These are phyloP conservation scores for Solanum appendiculatum DNA, from an alignment of 257 asterid genomes.

Conservation along the genomic window DNA sequence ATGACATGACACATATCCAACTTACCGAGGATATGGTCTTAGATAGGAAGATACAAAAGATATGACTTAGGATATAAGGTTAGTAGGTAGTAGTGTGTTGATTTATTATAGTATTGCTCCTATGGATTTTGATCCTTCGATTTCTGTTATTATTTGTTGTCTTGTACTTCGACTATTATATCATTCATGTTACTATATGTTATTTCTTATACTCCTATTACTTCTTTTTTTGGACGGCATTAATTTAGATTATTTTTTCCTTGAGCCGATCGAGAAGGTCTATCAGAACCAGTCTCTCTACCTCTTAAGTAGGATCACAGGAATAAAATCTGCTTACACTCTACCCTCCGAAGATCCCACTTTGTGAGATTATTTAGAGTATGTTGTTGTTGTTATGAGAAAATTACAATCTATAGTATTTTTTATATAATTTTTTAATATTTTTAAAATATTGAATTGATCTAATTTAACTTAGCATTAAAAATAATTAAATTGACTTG, in stretches of 20 bases:
- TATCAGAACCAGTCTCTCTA: fast-evolving
- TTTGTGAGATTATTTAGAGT: background rate
- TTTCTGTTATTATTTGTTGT: background rate
- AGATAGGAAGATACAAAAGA: background rate
- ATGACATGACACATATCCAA: background rate
- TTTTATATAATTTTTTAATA: background rate
- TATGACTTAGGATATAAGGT: background rate
- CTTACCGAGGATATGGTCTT: no score
- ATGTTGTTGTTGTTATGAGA: background rate
- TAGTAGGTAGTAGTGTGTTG: background rate
- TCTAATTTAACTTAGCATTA: background rate
- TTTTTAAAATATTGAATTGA: background rate
- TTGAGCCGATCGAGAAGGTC: background rate
- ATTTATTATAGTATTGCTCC: background rate
- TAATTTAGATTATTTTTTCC: no score
- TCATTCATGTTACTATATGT: background rate
- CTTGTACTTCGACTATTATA: background rate
- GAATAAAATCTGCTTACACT: no score
- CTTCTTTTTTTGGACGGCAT: no score
- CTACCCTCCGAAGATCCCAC: no score
- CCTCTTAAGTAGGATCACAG: no score
- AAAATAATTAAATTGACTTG: background rate
- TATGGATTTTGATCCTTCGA: background rate
- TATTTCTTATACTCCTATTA: no score
- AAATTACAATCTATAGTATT: background rate